Conservation (phyloP, 768 basidiomycete genomes). For the Tephrocybe sp. region DNA sequence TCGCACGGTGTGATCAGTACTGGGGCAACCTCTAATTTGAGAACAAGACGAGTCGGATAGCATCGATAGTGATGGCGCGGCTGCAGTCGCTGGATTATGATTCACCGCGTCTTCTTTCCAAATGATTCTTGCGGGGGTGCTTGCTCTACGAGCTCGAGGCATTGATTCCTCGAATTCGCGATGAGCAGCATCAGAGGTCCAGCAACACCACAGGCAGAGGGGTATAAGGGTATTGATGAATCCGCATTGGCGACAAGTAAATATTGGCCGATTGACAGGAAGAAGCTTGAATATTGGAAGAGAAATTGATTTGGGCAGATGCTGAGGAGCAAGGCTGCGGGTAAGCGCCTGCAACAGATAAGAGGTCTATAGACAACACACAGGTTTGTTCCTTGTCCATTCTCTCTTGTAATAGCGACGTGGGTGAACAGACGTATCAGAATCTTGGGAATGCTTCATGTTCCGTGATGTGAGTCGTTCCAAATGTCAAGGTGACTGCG, state of each 20-base stretch:
- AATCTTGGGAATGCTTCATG: constrained; percentile 3
- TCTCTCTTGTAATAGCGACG: constrained; percentile 36
- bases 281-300: constrained; percentile 42
- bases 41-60: background rate
- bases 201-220: constrained; percentile 50
- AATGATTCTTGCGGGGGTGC: constrained; percentile 25
- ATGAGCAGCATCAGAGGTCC: constrained; percentile 41
- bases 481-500: background rate
- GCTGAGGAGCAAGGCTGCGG: constrained; percentile 22
- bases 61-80: background rate
- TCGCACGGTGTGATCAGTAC: background rate
- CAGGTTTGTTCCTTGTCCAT: constrained; percentile 42
- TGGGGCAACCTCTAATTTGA: background rate
- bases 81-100: background rate
- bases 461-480: background rate
- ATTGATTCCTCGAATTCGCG: constrained; percentile 36
- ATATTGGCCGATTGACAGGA: constrained; percentile 38
- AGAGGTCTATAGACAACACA: constrained; percentile 16
- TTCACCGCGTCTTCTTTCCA: constrained; percentile 10
- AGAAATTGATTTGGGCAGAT: constrained; percentile 43
- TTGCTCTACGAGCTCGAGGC: constrained; percentile 34
- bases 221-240: constrained; percentile 47
- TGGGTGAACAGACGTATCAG: constrained; percentile 3
- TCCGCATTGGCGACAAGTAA: constrained; percentile 45
- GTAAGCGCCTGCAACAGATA: constrained; percentile 12